Conservation (phyloP, 2,329 filamentous ascomycete species). For the Trichoderma aggressivum region DNA sequence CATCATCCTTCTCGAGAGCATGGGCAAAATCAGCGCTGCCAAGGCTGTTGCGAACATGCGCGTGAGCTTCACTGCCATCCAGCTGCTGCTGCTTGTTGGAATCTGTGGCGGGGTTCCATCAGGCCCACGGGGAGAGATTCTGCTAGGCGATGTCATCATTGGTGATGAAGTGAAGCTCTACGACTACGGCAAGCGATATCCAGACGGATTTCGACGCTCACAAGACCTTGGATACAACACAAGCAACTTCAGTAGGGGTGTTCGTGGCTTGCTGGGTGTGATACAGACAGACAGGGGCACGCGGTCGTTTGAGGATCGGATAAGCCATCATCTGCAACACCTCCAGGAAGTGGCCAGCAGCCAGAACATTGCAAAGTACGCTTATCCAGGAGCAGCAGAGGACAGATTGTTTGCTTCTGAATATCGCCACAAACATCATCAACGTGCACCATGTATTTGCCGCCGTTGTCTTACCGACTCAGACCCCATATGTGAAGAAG, state of each 20-base stretch:
- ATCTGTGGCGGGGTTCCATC: constrained; percentile 37
- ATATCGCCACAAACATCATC: constrained; percentile 34
- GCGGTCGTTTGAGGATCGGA: neutral
- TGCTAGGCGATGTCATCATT: constrained; percentile 33
- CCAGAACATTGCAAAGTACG: constrained; percentile 19
- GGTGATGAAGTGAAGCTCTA: constrained; percentile 29
- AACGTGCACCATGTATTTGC: constrained; percentile 11
- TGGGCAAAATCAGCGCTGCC: constrained; percentile 31
- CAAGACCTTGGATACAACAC: constrained; percentile 26
- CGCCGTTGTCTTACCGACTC: neutral
- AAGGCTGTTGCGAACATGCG: constrained; percentile 27
- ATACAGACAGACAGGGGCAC: constrained; percentile 22
- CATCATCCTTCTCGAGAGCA: constrained; percentile 24
- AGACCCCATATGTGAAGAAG: constrained; percentile 17
- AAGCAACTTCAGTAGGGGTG: constrained; percentile 25
- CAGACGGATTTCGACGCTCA: constrained; percentile 26
- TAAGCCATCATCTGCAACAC: constrained; percentile 14
- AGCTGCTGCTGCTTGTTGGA: constrained; percentile 36
- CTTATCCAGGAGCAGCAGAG: constrained; percentile 26
- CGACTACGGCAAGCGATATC: constrained; percentile 28
- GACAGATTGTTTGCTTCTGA: constrained; percentile 31
- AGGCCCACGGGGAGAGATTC: constrained; percentile 21
- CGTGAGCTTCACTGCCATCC: constrained; percentile 32
- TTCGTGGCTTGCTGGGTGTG: constrained; percentile 27
- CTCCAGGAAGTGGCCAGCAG: constrained; percentile 14